Percentiles rank a stretch among this genome's conserved stretches.
Conservation (phyloP, 2,329 filamentous ascomycete genomes). For the Cucurbitaria berberidis region DNA sequence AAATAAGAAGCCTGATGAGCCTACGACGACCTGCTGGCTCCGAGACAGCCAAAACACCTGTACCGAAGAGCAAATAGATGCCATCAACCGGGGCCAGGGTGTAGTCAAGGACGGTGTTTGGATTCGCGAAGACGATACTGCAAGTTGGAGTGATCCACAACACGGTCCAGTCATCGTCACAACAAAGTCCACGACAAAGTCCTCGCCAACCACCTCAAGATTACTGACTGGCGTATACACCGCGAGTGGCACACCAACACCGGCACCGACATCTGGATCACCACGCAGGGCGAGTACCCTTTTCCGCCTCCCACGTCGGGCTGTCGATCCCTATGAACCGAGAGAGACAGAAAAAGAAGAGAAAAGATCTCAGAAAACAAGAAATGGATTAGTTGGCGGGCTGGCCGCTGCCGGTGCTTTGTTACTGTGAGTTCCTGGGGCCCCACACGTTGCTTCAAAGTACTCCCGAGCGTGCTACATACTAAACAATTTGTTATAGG, state of each 20-base stretch:
- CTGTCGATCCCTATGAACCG: not conserved
- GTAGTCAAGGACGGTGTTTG: constrained; percentile 29
- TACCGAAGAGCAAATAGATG: constrained; percentile 56
- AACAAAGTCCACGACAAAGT: not conserved
- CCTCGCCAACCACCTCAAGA: not conserved
- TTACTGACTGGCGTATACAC: constrained; percentile 13
- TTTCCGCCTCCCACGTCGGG: not conserved
- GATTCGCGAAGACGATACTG: constrained; percentile 13
- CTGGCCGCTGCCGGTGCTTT: constrained; percentile 3
- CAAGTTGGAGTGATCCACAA: not conserved
- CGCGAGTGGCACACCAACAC: constrained; percentile 1
- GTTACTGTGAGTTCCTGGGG: constrained; percentile 14
- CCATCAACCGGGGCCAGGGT: constrained; percentile 57
- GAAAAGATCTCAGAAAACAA: not conserved
- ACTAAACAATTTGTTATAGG: not conserved
- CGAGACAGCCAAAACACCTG: constrained; percentile 60
- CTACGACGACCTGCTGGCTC: constrained; percentile 66
- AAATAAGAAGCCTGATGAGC: constrained; percentile 58
- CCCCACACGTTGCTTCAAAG: too few species aligned
- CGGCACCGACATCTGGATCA: constrained; percentile 2
- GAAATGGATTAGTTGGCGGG: constrained; percentile 1
- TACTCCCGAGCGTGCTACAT: not conserved
- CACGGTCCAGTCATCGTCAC: not conserved
- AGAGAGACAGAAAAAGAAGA: not conserved
- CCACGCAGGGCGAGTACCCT: not conserved